These are phyloP conservation scores for Malassezia yamatoensis DNA, from an alignment of 1,284 basidiomycete genomes.

Conservation along the genomic window DNA sequence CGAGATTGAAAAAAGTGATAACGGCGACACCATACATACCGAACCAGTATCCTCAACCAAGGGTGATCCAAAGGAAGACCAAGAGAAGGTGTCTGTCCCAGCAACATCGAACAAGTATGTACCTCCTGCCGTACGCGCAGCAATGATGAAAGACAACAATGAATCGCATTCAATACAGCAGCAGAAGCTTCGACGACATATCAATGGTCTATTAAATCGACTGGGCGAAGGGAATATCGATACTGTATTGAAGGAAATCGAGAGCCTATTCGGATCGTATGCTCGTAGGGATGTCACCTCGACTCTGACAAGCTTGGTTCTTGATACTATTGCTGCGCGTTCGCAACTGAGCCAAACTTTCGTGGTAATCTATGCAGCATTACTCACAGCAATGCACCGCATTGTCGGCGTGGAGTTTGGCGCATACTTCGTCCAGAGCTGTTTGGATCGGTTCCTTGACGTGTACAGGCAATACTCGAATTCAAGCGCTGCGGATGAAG, in stretches of 20 bases:
- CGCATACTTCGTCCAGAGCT: slow-evolving; percentile 48
- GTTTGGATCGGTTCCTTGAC: slow-evolving; percentile 24
- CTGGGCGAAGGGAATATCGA: slow-evolving; percentile 77
- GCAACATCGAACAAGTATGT: slow-evolving; percentile 48
- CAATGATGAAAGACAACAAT: slow-evolving; percentile 35
- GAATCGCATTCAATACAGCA: slow-evolving; percentile 51
- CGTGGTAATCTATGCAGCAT: slow-evolving; percentile 78
- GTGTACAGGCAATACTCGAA: slow-evolving; percentile 14
- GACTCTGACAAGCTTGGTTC: slow-evolving; percentile 65
- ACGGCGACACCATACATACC: background rate
- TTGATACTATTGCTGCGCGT: slow-evolving; percentile 71
- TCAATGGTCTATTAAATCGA: slow-evolving; percentile 83
- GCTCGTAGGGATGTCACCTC: slow-evolving; percentile 76
- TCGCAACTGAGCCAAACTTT: slow-evolving; percentile 74
- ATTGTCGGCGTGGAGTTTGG: slow-evolving; percentile 84
- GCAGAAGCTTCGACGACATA: slow-evolving; percentile 64
- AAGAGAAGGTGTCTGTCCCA: background rate
- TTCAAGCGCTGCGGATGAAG: background rate
- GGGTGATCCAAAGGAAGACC: too few relatives aligned
- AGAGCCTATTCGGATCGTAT: slow-evolving; percentile 67
- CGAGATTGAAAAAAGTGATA: slow-evolving; percentile 22
- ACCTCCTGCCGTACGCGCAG: slow-evolving; percentile 52
- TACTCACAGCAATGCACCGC: slow-evolving; percentile 73
- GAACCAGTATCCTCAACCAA: background rate
- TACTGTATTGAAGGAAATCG: slow-evolving; percentile 65